Evolutionary conservation across 805 yeast species (phyloP).

Genomic region (Maudiozyma pseudohumilis): DNA sequence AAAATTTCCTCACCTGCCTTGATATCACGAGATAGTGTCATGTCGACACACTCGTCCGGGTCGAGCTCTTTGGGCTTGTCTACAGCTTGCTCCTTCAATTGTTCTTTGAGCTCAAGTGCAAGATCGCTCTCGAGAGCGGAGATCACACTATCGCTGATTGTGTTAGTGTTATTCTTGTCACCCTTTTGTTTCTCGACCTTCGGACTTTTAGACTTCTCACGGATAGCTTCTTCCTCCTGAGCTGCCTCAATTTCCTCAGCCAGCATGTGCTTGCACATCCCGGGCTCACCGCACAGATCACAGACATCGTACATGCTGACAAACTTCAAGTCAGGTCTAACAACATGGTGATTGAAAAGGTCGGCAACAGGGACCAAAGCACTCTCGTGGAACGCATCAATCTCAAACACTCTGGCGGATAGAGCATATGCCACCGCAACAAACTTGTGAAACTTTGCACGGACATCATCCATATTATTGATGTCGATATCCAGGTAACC

Average conservation of each 20-base stretch:
- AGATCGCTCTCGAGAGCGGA: background rate
- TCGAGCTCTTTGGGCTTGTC: slow-evolving; percentile 7
- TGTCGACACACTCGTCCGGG: slow-evolving; percentile 58
- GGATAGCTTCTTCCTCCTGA: slow-evolving; percentile 8
- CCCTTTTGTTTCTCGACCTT: background rate
- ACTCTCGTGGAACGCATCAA: slow-evolving; percentile 64
- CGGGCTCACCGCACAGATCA: slow-evolving; percentile 37
- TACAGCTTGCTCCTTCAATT: slow-evolving; percentile 15
- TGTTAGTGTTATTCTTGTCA: slow-evolving; percentile 7
- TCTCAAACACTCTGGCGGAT: slow-evolving; percentile 70
- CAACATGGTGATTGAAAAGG: slow-evolving; percentile 64
- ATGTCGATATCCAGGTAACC: slow-evolving; percentile 21
- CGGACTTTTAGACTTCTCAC: slow-evolving; percentile 5
- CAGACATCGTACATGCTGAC: slow-evolving; percentile 47
- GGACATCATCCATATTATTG: slow-evolving; percentile 14
- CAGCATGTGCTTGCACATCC: slow-evolving; percentile 33
- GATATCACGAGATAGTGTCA: slow-evolving; percentile 40
- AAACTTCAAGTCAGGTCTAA: slow-evolving; percentile 56
- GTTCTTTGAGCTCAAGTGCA: slow-evolving; percentile 1
- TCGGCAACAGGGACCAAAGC: slow-evolving; percentile 89
- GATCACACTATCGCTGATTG: slow-evolving; percentile 33
- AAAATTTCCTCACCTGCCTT: slow-evolving; percentile 50
- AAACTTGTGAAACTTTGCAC: slow-evolving; percentile 35
- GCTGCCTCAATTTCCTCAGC: slow-evolving; percentile 15
- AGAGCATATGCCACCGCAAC: slow-evolving; percentile 51